Evolutionary conservation across 202 grass and related monocot genomes (phyloP).

Genomic region (Zizania palustris): DNA sequence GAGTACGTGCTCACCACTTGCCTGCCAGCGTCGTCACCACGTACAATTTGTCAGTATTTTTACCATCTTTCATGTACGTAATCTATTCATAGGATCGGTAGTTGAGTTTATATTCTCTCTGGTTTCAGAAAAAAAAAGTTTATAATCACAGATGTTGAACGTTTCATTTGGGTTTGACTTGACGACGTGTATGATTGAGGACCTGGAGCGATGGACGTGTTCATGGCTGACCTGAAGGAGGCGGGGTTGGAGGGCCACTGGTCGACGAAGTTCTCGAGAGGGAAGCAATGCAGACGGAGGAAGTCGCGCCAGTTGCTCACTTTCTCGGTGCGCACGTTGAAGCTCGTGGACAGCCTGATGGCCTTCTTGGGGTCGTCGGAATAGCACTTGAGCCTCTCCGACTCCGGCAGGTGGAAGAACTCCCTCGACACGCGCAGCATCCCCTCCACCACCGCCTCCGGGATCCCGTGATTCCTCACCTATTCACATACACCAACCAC

Average conservation of each 20-base stretch:
- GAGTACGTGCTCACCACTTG: conserved; percentile 71
- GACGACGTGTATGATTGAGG: neutral
- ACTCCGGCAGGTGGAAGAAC: conserved; percentile 91
- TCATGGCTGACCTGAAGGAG: conserved; percentile 53
- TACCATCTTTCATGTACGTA: neutral
- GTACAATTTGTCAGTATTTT: neutral
- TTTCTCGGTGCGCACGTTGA: conserved; percentile 92
- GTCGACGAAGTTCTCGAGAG: conserved; percentile 67
- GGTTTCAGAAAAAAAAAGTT: no score
- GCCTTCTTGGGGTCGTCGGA: conserved; percentile 84
- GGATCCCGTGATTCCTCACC: conserved; percentile 83
- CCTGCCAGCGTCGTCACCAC: conserved; percentile 27
- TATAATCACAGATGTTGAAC: neutral
- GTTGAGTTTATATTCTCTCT: no score
- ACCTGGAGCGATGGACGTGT: neutral
- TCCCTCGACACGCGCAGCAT: conserved; percentile 73
- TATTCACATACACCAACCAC: neutral
- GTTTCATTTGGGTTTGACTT: neutral
- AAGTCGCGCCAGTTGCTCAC: conserved; percentile 87
- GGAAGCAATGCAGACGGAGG: conserved; percentile 82
- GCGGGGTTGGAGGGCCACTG: conserved; percentile 87
- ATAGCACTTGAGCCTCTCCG: conserved; percentile 90
- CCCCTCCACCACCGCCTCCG: conserved; percentile 45
- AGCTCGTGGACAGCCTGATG: conserved; percentile 84
- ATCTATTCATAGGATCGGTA: no score